Evolutionary conservation across 2,329 filamentous ascomycete genomes (phyloP).

Genomic region (Cladophialophora psammophila): DNA sequence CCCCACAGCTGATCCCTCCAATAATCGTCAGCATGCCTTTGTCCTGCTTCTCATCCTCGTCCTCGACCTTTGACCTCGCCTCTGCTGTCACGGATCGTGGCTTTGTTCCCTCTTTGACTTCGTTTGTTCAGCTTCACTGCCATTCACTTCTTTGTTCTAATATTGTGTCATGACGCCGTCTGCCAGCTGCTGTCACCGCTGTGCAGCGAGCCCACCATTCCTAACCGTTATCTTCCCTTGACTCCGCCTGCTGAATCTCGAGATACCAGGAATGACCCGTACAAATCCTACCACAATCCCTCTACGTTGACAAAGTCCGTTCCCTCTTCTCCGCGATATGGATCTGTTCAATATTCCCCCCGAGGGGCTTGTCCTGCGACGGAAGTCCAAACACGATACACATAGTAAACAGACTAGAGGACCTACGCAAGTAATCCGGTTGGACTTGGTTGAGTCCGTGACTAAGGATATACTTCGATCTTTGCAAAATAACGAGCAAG

Average conservation of each 20-base stretch:
- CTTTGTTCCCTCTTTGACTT: slow-evolving; percentile 24
- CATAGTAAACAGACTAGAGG: slow-evolving; percentile 36
- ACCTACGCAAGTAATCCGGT: slow-evolving; percentile 55
- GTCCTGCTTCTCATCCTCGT: slow-evolving; percentile 31
- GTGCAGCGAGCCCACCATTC: slow-evolving; percentile 29
- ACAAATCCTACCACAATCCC: slow-evolving; percentile 10
- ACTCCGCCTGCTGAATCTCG: slow-evolving; percentile 15
- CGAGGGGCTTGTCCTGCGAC: slow-evolving; percentile 29
- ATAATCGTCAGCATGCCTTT: slow-evolving; percentile 37
- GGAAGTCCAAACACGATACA: slow-evolving; percentile 16
- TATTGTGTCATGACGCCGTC: slow-evolving; percentile 32
- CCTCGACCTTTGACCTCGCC: slow-evolving; percentile 27
- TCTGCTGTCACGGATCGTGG: slow-evolving; percentile 9
- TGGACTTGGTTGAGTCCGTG: slow-evolving; percentile 54
- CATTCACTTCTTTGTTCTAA: slow-evolving; percentile 25
- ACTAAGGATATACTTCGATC: slow-evolving; percentile 56
- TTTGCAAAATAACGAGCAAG: slow-evolving; percentile 52
- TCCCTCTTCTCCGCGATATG: slow-evolving; percentile 32
- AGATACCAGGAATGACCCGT: slow-evolving; percentile 22
- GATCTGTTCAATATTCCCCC: slow-evolving; percentile 33
- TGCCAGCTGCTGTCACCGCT: slow-evolving; percentile 34
- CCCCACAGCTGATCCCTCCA: slow-evolving; percentile 35
- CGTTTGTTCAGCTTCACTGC: slow-evolving; percentile 22
- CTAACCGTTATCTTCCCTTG: slow-evolving; percentile 25
- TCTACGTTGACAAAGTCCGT: slow-evolving; percentile 8